Percentiles rank a stretch among this genome's conserved stretches.
Conservation (phyloP, 495 filamentous ascomycete species). For the Staphylotrichum longicolle region DNA sequence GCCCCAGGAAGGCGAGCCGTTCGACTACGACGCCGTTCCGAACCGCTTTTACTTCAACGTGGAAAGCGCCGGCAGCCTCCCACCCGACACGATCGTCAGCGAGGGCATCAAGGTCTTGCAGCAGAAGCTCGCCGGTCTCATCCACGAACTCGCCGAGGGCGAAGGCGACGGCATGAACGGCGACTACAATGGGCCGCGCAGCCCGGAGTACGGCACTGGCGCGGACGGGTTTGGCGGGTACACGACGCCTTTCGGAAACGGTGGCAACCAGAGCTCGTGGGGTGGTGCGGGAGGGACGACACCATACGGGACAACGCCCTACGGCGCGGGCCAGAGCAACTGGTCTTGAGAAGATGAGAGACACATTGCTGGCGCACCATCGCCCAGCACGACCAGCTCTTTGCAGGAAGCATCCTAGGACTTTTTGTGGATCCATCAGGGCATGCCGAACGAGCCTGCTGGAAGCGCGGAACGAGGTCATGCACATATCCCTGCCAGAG, state of each 20-base stretch:
- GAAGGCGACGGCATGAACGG: conserved; percentile 50
- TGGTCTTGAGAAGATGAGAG: conserved; percentile 27
- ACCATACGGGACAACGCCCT: conserved; percentile 48
- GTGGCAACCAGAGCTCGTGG: conserved; percentile 60
- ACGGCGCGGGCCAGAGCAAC: conserved; percentile 26
- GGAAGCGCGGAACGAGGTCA: no score
- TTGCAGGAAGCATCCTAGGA: neutral
- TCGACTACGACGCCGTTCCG: conserved; percentile 87
- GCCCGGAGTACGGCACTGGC: conserved; percentile 59
- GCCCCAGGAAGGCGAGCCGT: conserved; percentile 73
- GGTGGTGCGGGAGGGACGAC: conserved; percentile 70
- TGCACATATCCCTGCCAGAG: no score
- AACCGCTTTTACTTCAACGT: conserved; percentile 87
- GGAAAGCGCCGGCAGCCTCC: conserved; percentile 81
- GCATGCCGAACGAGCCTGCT: no score
- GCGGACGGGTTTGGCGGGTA: conserved; percentile 59
- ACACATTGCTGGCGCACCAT: neutral
- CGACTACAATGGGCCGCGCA: conserved; percentile 60
- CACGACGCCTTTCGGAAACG: conserved; percentile 70
- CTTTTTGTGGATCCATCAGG: no score
- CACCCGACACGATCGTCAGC: conserved; percentile 81
- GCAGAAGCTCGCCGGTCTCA: conserved; percentile 81
- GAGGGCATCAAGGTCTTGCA: conserved; percentile 88
- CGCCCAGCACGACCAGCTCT: no score
- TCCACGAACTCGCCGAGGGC: conserved; percentile 64